phyloP scores from a whole-genome alignment of 768 basidiomycete genomes.

The Lactarius hengduanensis region DNA sequence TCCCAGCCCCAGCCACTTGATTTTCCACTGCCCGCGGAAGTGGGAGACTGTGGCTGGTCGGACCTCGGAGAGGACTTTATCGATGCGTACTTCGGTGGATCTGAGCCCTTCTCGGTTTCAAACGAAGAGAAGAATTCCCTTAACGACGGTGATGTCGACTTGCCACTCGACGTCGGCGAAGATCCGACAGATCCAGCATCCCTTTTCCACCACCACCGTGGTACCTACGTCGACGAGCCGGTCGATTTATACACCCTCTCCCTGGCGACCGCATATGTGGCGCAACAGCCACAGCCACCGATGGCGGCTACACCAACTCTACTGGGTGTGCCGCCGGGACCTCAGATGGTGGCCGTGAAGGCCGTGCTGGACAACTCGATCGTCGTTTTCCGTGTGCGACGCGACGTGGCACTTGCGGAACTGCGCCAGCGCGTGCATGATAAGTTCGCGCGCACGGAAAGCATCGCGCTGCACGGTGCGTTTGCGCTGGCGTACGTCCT shows the following conservation, averaged over 20 bases:
- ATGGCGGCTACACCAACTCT: neutral
- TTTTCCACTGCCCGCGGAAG: conserved; percentile 29
- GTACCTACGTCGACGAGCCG: neutral
- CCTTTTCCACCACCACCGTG: neutral
- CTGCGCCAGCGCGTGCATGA: conserved; percentile 58
- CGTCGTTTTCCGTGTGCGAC: conserved; percentile 57
- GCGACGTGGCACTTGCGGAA: conserved; percentile 47
- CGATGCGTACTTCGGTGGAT: conserved; percentile 45
- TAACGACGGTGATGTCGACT: neutral
- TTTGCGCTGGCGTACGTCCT: conserved; percentile 59
- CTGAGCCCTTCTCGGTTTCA: conserved; percentile 12
- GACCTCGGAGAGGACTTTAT: conserved; percentile 38
- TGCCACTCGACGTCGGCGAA: neutral
- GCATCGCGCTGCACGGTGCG: conserved; percentile 48
- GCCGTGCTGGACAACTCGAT: conserved; percentile 60
- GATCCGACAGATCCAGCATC: neutral
- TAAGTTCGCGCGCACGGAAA: conserved; percentile 65
- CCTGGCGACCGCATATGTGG: neutral
- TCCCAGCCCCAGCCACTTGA: conserved; percentile 25
- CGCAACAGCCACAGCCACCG: conserved; percentile 26
- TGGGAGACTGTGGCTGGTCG: conserved; percentile 31
- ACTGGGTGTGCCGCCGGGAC: conserved; percentile 15
- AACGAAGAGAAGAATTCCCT: neutral
- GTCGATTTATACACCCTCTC: neutral
- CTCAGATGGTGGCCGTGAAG: conserved; percentile 53